Evolutionary conservation across 148 eudicot genomes (phyloP).

Genomic region (Simmondsia chinensis): DNA sequence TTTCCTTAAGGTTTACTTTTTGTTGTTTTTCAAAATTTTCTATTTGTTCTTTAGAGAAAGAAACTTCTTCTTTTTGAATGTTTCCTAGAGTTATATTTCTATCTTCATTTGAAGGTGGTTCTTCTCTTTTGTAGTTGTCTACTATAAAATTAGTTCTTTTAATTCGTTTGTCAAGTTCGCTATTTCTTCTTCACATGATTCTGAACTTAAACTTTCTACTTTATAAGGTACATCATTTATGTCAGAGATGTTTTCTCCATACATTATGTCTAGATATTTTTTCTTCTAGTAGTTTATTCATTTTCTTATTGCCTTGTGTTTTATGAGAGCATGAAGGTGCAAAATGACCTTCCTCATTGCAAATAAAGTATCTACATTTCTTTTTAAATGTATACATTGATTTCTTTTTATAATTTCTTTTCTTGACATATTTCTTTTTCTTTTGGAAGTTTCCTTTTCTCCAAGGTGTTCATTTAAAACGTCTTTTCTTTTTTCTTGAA

Average conservation of each 20-base stretch:
- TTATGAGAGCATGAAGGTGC: not conserved
- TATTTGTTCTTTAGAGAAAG: not conserved
- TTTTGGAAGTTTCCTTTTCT: not conserved
- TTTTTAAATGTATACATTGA: too few species aligned
- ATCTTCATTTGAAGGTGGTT: not conserved
- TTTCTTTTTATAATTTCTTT: too few species aligned
- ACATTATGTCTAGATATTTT: too few species aligned
- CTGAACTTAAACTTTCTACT: not conserved
- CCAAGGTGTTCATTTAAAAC: not conserved
- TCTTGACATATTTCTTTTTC: not conserved
- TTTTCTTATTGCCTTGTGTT: too few species aligned
- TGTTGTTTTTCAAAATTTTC: not conserved
- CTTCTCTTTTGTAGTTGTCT: not conserved
- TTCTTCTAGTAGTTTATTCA: too few species aligned
- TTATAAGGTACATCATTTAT: not conserved
- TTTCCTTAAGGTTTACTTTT: not conserved
- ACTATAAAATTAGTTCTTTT: not conserved
- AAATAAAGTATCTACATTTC: not conserved
- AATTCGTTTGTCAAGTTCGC: not conserved
- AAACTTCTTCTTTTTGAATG: not conserved
- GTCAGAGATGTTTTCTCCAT: not conserved
- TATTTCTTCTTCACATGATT: not conserved
- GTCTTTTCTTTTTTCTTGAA: not conserved
- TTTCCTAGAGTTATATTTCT: not conserved
- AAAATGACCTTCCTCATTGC: not conserved